These are phyloP conservation scores for Xylaria scruposa DNA, from an alignment of 495 filamentous ascomycete genomes.

Conservation along the genomic window DNA sequence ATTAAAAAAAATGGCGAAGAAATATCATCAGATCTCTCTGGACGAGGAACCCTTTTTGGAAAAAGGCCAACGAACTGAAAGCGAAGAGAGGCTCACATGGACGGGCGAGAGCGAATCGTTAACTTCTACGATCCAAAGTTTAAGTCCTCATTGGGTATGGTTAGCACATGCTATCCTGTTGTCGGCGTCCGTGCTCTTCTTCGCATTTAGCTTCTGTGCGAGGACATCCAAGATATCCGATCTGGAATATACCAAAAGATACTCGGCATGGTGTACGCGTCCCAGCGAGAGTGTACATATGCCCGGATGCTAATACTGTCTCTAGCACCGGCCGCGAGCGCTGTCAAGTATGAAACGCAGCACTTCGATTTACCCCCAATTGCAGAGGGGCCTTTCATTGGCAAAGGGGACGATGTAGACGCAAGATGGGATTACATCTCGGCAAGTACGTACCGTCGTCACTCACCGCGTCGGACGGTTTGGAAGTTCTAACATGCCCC, in stretches of 20 bases:
- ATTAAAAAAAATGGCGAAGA: constrained; percentile 39
- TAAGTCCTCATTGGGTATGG: constrained; percentile 51
- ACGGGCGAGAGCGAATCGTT: constrained; percentile 21
- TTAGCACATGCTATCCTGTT: constrained; percentile 51
- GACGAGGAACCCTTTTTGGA: constrained; percentile 49
- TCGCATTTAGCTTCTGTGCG: constrained; percentile 49
- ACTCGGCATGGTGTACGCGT: constrained; percentile 45
- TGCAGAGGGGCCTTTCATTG: constrained; percentile 50
- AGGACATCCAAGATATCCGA: constrained; percentile 40
- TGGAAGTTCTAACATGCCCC: not conserved
- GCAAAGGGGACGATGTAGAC: constrained; percentile 53
- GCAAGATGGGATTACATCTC: constrained; percentile 53
- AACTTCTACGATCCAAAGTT: constrained; percentile 19
- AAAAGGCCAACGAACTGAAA: constrained; percentile 33
- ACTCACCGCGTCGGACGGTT: not conserved
- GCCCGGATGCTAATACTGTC: constrained; percentile 28
- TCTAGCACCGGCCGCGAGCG: constrained; percentile 51
- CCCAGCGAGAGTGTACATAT: not conserved
- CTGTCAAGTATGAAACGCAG: constrained; percentile 52
- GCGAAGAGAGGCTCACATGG: constrained; percentile 33
- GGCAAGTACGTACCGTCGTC: constrained; percentile 42
- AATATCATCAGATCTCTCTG: constrained; percentile 43
- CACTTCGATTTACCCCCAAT: constrained; percentile 51
- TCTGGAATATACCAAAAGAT: constrained; percentile 32
- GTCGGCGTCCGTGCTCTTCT: constrained; percentile 49